These are phyloP conservation scores for Trichoderma sp. DNA, from an alignment of 2,329 filamentous ascomycete genomes.

Conservation along the genomic window DNA sequence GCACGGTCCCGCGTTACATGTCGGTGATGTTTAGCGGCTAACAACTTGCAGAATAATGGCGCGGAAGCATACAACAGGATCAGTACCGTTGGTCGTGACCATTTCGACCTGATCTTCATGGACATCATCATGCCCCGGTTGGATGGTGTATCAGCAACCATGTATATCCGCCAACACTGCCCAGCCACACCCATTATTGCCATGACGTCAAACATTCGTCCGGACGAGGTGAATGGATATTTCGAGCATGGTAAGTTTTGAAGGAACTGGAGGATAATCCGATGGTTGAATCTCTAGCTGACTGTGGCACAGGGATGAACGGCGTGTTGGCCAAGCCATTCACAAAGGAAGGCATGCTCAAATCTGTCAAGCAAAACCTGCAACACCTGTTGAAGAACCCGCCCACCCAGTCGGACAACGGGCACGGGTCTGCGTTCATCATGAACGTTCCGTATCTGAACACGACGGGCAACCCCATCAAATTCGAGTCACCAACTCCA, in stretches of 20 bases:
- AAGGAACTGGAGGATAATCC: constrained; percentile 18
- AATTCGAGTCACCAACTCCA: constrained; percentile 57
- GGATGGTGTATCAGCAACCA: constrained; percentile 91
- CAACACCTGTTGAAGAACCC: constrained; percentile 75
- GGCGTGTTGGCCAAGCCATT: constrained; percentile 97
- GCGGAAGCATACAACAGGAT: constrained; percentile 89
- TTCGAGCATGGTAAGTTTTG: constrained; percentile 80
- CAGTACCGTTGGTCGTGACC: constrained; percentile 44
- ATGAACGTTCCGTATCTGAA: constrained; percentile 37
- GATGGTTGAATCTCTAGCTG: not conserved
- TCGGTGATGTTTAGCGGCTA: not conserved
- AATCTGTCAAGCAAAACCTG: constrained; percentile 85
- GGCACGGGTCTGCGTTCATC: constrained; percentile 33
- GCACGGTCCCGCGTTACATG: not conserved
- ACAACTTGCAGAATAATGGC: constrained; percentile 59
- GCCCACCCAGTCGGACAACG: constrained; percentile 42
- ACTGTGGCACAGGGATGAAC: constrained; percentile 74
- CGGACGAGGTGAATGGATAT: constrained; percentile 95
- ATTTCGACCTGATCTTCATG: constrained; percentile 75
- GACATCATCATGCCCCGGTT: constrained; percentile 97
- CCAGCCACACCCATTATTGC: constrained; percentile 85
- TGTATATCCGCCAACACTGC: constrained; percentile 86
- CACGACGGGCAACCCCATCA: constrained; percentile 37
- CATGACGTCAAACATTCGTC: constrained; percentile 98
- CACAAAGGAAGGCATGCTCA: constrained; percentile 80